Evolutionary conservation across 108 stramenopile genomes (phyloP).

Genomic region (Fragilaria crotonensis): DNA sequence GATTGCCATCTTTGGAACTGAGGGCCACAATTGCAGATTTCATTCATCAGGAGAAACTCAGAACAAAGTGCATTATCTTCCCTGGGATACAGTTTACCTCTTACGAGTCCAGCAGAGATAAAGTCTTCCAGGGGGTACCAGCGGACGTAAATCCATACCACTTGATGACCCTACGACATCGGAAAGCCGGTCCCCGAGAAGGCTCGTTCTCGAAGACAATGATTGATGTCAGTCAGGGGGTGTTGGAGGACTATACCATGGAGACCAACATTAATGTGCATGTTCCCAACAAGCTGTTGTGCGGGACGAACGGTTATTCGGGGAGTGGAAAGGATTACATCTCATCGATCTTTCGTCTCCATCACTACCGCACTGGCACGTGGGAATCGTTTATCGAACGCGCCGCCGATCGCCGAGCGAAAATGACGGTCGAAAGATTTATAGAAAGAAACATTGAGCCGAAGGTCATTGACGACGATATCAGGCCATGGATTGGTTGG

Average conservation of each 20-base stretch:
- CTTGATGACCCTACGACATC: conserved; percentile 6
- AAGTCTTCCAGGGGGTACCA: neutral
- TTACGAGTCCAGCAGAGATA: neutral
- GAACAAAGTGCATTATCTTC: neutral
- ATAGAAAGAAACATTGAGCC: neutral
- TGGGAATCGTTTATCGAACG: conserved; percentile 10
- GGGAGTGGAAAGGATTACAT: conserved; percentile 11
- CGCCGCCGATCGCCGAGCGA: neutral
- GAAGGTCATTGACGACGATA: neutral
- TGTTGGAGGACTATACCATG: neutral
- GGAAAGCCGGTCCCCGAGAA: neutral
- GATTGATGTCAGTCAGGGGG: conserved; percentile 5
- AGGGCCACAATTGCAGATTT: neutral
- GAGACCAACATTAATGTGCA: conserved; percentile 5
- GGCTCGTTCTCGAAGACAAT: conserved; percentile 13
- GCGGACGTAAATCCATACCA: neutral
- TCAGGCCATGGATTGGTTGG: conserved; percentile 1
- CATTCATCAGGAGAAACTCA: neutral
- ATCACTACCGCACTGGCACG: conserved; percentile 13
- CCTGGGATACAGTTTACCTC: neutral
- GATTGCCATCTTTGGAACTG: neutral
- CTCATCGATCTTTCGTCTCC: conserved; percentile 10
- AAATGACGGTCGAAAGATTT: neutral
- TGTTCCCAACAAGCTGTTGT: conserved; percentile 7
- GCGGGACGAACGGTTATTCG: conserved; percentile 7